Evolutionary conservation across 192 early-diverging fungal species (phyloP).

Genomic region (Phycomyces blakesleeanus): DNA sequence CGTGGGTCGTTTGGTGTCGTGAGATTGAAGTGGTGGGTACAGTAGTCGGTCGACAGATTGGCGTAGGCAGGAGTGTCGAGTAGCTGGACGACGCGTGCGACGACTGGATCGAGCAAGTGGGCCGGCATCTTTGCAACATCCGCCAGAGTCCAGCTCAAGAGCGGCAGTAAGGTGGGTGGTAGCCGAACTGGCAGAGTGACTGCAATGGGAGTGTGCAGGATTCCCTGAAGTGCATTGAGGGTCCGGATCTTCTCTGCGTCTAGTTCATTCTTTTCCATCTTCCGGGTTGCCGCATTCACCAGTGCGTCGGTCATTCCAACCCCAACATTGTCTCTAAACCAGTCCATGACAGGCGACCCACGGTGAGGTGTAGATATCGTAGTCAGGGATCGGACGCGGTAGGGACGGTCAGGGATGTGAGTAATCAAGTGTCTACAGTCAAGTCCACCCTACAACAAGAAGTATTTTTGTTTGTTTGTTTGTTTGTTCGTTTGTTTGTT

Average conservation of each 20-base stretch:
- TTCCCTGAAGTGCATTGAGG: neutral
- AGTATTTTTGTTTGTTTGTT: neutral
- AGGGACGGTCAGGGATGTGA: slow-evolving; percentile 67
- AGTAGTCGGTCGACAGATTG: slow-evolving; percentile 88
- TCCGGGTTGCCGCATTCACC: slow-evolving; percentile 11
- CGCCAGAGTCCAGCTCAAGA: neutral
- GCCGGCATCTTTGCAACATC: slow-evolving; percentile 18
- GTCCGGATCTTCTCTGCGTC: neutral
- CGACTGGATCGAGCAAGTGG: slow-evolving; percentile 13
- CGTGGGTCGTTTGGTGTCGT: slow-evolving; percentile 73
- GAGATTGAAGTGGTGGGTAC: slow-evolving; percentile 80
- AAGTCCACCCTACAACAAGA: slow-evolving; percentile 73
- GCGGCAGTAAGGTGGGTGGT: neutral
- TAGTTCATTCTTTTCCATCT: slow-evolving; percentile 1
- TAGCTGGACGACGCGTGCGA: slow-evolving; percentile 39
- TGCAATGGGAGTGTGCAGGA: neutral
- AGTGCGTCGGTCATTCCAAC: slow-evolving; percentile 60
- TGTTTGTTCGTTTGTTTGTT: too few species aligned
- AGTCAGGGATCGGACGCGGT: slow-evolving; percentile 76
- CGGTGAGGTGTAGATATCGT: slow-evolving; percentile 95
- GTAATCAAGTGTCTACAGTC: slow-evolving; percentile 91
- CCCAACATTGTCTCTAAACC: slow-evolving; percentile 82
- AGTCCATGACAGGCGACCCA: slow-evolving; percentile 93
- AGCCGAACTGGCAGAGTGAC: neutral
- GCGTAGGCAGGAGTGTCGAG: slow-evolving; percentile 89